Evolutionary conservation across 2,329 filamentous ascomycete genomes (phyloP), one percentile per base, ranked within the genome.

Genomic region (Aspergillus transmontanensis): DNA sequence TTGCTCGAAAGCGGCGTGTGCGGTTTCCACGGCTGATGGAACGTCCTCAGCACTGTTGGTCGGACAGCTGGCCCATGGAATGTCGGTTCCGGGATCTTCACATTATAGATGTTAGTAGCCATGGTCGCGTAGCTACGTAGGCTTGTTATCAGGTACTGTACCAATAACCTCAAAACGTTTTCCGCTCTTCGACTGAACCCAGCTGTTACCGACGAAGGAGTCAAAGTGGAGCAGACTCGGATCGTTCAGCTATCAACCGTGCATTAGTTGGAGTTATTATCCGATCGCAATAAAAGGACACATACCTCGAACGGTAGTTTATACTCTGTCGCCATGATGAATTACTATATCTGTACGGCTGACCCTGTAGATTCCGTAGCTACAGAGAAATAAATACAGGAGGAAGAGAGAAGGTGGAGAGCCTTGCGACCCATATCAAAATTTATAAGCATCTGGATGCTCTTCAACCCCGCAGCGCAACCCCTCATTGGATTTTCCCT

Each of bases 1-100:
- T 23, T 77, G 76, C 65, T 86, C 77, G 69, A 91, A 91, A 4
- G 87, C 86, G n/a, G 78, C 76, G 63, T 89, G 81, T 0, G 89
- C 85, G 48, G 84, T 82, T 68, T 86, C 77, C 7, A 90, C 87
- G 1, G 88, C 85, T 5, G 74, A 75, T 63, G 89, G 84, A 60
- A 90, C 87, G 74, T 91, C 89, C 48, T 86, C 85, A n/a, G 75
- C 74, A 5, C 74, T 73, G 67, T 80, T 83, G 67, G 84, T 79
- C 0, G 85, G 81, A 66, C 82, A 84, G 9, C 80, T 81, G 2
- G 83, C 81, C 83, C 84, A 87, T 3, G 77, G 66, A 53, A 77
- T 76, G 66, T 82, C 82, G 6, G 81, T 82, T 43, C 85, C 85
- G 0, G 85, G 85, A 63, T 87, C 84, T 78, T 23, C 19, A 50